Conservation (phyloP, 2,329 filamentous ascomycete genomes). For the Phaeosphaeria sp. region DNA sequence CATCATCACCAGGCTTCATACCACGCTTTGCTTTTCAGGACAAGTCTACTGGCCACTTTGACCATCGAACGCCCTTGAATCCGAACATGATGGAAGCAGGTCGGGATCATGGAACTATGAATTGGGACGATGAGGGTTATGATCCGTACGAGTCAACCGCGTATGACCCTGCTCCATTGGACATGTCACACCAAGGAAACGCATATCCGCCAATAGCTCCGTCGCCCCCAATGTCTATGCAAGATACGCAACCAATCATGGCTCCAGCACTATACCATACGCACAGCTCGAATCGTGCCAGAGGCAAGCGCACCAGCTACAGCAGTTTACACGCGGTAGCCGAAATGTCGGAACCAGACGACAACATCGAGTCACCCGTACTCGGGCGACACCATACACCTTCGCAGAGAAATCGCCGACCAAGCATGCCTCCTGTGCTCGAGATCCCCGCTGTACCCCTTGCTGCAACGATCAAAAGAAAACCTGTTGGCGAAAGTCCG, state of each 20-base stretch:
- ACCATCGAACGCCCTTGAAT: slow-evolving; percentile 31
- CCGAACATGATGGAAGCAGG: slow-evolving; percentile 19
- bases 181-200: slow-evolving; percentile 6
- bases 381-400: slow-evolving; percentile 18
- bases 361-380: slow-evolving; percentile 28
- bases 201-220: slow-evolving; percentile 11
- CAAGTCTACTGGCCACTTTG: slow-evolving; percentile 23
- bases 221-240: slow-evolving; percentile 14
- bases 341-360: slow-evolving; percentile 41
- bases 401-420: slow-evolving; percentile 9
- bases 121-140: slow-evolving; percentile 42
- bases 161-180: slow-evolving; percentile 5
- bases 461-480: slow-evolving; percentile 31
- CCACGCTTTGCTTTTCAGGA: slow-evolving; percentile 45
- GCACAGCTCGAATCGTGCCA: slow-evolving; percentile 42
- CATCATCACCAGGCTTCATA: slow-evolving; percentile 46
- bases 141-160: slow-evolving; percentile 19
- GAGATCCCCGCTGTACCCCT: slow-evolving; percentile 22
- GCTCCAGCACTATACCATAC: slow-evolving; percentile 38
- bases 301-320: slow-evolving; percentile 42
- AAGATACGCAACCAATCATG: slow-evolving; percentile 28
- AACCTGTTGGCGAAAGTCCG: slow-evolving; percentile 28
- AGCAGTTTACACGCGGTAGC: slow-evolving; percentile 40
- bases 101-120: slow-evolving; percentile 20
- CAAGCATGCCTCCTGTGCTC: slow-evolving; percentile 11